phyloP scores from a whole-genome alignment of 352 stramenopile genomes.

The Pythium vanterpoolii region DNA sequence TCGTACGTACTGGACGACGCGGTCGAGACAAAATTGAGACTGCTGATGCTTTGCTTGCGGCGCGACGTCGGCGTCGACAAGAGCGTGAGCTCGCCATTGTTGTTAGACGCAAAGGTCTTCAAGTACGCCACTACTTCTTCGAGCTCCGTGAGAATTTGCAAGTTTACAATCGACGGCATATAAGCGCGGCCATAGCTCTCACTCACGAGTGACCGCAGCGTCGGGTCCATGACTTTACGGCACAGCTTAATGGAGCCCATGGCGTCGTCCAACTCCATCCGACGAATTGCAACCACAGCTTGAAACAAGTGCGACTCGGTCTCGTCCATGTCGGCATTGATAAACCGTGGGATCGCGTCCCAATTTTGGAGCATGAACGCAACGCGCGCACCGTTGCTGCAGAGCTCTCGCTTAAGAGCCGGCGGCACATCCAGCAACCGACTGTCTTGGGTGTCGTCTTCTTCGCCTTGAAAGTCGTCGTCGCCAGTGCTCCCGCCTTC shows the following conservation, averaged over 20 bases:
- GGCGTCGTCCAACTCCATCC: conserved; percentile 92
- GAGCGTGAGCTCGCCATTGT: conserved; percentile 76
- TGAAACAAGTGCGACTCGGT: conserved; percentile 83
- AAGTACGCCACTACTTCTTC: conserved; percentile 88
- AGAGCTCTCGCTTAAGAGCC: conserved; percentile 82
- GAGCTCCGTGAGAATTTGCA: conserved; percentile 97
- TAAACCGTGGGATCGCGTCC: conserved; percentile 81
- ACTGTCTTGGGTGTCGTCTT: conserved; percentile 41
- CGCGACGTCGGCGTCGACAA: conserved; percentile 43
- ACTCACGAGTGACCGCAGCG: conserved; percentile 96
- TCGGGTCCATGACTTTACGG: conserved; percentile 94
- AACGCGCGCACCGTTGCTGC: conserved; percentile 74
- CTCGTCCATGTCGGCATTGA: conserved; percentile 87
- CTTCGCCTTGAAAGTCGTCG: conserved; percentile 20
- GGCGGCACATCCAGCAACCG: conserved; percentile 70
- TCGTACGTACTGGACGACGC: conserved; percentile 70
- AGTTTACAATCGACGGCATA: conserved; percentile 93
- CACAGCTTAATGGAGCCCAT: conserved; percentile 92
- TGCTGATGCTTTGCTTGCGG: conserved; percentile 77
- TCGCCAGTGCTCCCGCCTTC: conserved; percentile 16
- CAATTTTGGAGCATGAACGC: conserved; percentile 85
- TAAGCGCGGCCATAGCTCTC: conserved; percentile 98
- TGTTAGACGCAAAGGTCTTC: conserved; percentile 73
- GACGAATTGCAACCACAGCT: conserved; percentile 93
- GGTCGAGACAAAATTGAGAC: conserved; percentile 73